These are phyloP conservation scores for Steccherinum ochraceum DNA, from an alignment of 768 basidiomycete genomes.

Conservation along the genomic window DNA sequence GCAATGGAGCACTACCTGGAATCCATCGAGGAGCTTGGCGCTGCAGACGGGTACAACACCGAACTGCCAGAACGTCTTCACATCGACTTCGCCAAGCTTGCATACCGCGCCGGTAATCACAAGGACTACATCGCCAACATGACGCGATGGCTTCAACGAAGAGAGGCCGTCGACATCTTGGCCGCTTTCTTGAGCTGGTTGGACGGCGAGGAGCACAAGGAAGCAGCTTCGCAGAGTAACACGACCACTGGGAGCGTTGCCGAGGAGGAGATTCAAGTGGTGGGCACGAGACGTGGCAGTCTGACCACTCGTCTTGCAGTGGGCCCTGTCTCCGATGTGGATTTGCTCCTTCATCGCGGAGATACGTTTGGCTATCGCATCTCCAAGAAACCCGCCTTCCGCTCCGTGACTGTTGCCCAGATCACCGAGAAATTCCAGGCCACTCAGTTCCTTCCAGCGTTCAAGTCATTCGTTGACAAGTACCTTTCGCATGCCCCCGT, in stretches of 20 bases:
- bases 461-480: not conserved
- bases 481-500: not conserved
- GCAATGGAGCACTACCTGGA: conserved; percentile 15
- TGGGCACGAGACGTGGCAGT: no score
- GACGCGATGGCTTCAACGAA: conserved; percentile 13
- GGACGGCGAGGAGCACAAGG: not conserved
- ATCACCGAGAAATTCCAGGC: not conserved
- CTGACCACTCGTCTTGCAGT: no score
- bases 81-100: conserved; percentile 23
- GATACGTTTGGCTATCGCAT: no score
- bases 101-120: conserved; percentile 20
- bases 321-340: no score
- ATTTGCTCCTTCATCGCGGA: no score
- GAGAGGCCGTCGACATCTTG: conserved; percentile 8
- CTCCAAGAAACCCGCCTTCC: no score
- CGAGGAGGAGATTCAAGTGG: no score
- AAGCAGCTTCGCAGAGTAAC: no score
- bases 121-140: conserved; percentile 22
- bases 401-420: not conserved
- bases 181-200: not conserved
- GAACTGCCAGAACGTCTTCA: conserved; percentile 22
- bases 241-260: no score
- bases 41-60: conserved; percentile 22
- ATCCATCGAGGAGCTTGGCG: conserved; percentile 13
- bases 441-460: conserved; percentile 2